These are phyloP conservation scores for Leishmania lainsoni DNA, from an alignment of 208 protist species.

Conservation along the genomic window DNA sequence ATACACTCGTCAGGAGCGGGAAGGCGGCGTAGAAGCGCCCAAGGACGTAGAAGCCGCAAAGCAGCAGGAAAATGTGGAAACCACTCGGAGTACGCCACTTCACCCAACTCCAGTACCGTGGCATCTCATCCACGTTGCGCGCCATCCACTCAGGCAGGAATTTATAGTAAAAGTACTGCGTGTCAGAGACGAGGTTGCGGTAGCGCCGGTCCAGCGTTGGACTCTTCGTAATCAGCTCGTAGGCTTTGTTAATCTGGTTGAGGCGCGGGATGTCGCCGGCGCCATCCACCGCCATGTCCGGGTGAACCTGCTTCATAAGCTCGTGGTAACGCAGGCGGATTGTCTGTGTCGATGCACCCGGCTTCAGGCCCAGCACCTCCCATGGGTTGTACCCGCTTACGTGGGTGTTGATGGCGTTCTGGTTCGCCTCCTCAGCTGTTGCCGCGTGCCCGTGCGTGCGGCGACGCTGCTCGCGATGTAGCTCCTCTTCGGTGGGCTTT, in stretches of 20 bases:
- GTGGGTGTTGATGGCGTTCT: conserved; percentile 42
- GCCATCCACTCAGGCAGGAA: conserved; percentile 92
- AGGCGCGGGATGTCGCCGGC: conserved; percentile 77
- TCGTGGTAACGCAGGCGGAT: conserved; percentile 85
- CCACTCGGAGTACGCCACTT: conserved; percentile 74
- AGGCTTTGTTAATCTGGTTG: conserved; percentile 91
- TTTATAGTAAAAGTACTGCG: conserved; percentile 88
- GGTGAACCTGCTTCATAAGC: conserved; percentile 86
- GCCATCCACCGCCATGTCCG: conserved; percentile 73
- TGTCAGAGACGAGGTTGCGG: conserved; percentile 85
- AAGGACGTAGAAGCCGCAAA: conserved; percentile 68
- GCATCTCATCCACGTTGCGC: conserved; percentile 92
- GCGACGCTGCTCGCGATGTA: conserved; percentile 44
- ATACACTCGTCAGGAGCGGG: conserved; percentile 70
- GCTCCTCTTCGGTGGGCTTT: conserved; percentile 63
- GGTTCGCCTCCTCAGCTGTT: conserved; percentile 37
- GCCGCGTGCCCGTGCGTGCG: conserved; percentile 32
- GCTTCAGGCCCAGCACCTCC: conserved; percentile 79
- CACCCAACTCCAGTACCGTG: conserved; percentile 89
- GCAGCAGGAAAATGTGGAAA: conserved; percentile 71
- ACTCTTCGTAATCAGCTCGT: conserved; percentile 88
- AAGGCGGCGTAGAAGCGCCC: conserved; percentile 79
- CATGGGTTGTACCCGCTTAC: conserved; percentile 86
- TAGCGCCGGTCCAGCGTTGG: conserved; percentile 88
- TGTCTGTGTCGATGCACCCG: conserved; percentile 71